Percentiles rank a stretch among this genome's conserved stretches.
Conservation (phyloP, 768 basidiomycete species). For the Tricholoma hemisulphureum region DNA sequence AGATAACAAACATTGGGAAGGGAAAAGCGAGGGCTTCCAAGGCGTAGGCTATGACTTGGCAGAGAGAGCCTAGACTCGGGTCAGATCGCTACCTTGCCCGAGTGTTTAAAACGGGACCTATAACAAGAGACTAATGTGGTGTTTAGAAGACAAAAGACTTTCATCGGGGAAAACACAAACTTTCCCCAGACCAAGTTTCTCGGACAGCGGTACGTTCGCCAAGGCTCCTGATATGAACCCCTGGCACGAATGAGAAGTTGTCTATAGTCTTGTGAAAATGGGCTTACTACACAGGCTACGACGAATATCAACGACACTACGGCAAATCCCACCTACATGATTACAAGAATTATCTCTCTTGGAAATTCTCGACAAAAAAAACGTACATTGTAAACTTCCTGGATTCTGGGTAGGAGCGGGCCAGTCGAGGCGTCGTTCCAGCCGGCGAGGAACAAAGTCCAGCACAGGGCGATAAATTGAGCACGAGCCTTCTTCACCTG, state of each 20-base stretch:
- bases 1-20: slow-evolving; percentile 51
- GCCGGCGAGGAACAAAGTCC: slow-evolving; percentile 58
- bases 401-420: slow-evolving; percentile 72
- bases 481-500: slow-evolving; percentile 30
- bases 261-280: neutral
- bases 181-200: slow-evolving; percentile 30
- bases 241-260: slow-evolving; percentile 11
- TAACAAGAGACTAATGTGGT: slow-evolving; percentile 20
- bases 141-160: neutral
- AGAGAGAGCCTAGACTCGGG: slow-evolving; percentile 34
- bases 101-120: slow-evolving; percentile 12
- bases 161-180: slow-evolving; percentile 9
- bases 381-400: slow-evolving; percentile 51
- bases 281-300: slow-evolving; percentile 40
- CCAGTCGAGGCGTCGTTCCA: slow-evolving; percentile 81
- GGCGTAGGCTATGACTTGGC: slow-evolving; percentile 45
- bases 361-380: slow-evolving; percentile 29
- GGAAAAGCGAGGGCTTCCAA: slow-evolving; percentile 49
- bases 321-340: slow-evolving; percentile 44
- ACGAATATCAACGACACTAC: slow-evolving; percentile 60
- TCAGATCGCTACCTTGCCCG: slow-evolving; percentile 1
- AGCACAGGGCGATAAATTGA: slow-evolving; percentile 57
- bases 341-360: neutral
- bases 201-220: slow-evolving; percentile 25
- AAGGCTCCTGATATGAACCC: slow-evolving; percentile 30